phyloP scores from a whole-genome alignment of 192 early-diverging fungal species.

The Fimicolochytrium jonesii region DNA sequence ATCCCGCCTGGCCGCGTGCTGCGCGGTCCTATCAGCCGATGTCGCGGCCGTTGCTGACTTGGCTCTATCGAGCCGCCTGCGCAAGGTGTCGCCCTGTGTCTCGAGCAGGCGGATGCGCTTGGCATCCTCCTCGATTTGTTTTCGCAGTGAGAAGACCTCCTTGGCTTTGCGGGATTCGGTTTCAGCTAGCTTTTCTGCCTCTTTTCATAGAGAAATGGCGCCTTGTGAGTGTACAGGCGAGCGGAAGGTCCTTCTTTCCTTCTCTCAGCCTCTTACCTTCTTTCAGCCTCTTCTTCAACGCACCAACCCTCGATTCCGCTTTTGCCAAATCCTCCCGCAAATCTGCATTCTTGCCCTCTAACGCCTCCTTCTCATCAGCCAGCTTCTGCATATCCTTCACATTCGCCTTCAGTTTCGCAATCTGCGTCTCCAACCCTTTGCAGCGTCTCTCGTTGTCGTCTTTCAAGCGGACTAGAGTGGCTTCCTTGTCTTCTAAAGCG shows the following conservation, averaged over 20 bases:
- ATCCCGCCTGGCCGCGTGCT: no score
- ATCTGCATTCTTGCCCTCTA: conserved; percentile 23
- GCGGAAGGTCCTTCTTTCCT: no score
- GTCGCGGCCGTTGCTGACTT: neutral
- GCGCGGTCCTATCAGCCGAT: neutral
- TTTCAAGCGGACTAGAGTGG: conserved; percentile 29
- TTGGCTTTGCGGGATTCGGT: conserved; percentile 31
- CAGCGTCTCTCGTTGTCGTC: conserved; percentile 45
- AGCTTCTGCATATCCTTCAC: conserved; percentile 36
- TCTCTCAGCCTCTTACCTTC: no score
- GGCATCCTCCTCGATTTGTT: conserved; percentile 42
- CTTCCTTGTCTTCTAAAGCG: conserved; percentile 30
- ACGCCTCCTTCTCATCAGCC: conserved; percentile 31
- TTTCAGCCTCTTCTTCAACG: conserved; percentile 45
- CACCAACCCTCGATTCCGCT: conserved; percentile 6
- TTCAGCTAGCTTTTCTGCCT: conserved; percentile 41
- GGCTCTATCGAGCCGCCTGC: conserved; percentile 40
- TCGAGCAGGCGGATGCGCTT: conserved; percentile 37
- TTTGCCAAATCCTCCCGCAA: conserved; percentile 40
- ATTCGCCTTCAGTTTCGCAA: conserved; percentile 35
- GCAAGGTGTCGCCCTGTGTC: conserved; percentile 28
- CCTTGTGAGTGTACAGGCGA: no score
- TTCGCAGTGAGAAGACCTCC: conserved; percentile 31
- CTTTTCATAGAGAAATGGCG: no score
- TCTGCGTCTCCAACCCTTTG: conserved; percentile 32